Percentiles rank a stretch among this genome's conserved stretches.
Evolutionary conservation across 768 basidiomycete species (phyloP).

Genomic region (Sporobolomyces pararoseus): DNA sequence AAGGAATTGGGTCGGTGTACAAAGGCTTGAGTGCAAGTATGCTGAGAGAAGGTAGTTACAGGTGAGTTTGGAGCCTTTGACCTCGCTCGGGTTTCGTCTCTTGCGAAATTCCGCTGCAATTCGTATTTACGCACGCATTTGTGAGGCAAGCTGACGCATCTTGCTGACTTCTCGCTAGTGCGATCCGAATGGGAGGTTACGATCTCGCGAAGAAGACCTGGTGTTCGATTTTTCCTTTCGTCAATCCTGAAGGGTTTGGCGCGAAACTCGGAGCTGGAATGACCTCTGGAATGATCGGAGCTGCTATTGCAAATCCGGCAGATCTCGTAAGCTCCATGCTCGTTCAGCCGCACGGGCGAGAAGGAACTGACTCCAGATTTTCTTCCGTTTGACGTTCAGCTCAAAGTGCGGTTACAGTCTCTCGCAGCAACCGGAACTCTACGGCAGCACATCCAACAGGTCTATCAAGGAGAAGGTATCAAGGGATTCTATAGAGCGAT

Average conservation of each 20-base stretch:
- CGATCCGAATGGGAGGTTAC: slow-evolving; percentile 45
- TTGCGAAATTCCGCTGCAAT: no score
- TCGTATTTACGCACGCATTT: no score
- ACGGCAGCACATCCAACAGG: slow-evolving; percentile 10
- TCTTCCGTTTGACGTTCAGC: slow-evolving; percentile 4
- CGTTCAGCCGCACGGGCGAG: background rate
- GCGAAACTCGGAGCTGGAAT: slow-evolving; percentile 36
- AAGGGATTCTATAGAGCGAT: slow-evolving; percentile 43
- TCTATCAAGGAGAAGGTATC: slow-evolving; percentile 15
- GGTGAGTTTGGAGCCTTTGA: slow-evolving; percentile 5
- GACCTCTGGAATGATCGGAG: slow-evolving; percentile 42
- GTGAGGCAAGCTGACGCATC: no score
- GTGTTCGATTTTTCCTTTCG: slow-evolving; percentile 14
- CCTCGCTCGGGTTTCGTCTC: no score
- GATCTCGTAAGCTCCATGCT: slow-evolving; percentile 31
- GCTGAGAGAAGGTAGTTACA: slow-evolving; percentile 32
- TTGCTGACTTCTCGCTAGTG: background rate
- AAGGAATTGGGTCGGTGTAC: slow-evolving; percentile 34
- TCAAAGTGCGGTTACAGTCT: slow-evolving; percentile 45
- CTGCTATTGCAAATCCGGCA: slow-evolving; percentile 44
- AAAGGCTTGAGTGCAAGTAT: slow-evolving; percentile 37
- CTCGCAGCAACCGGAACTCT: slow-evolving; percentile 34
- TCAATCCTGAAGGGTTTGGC: slow-evolving; percentile 35
- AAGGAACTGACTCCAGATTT: background rate
- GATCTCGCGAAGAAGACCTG: slow-evolving; percentile 40